Evolutionary conservation across 2,329 filamentous ascomycete species (phyloP), one percentile per base, ranked within the genome.

Genomic region (Didymella segeticola): DNA sequence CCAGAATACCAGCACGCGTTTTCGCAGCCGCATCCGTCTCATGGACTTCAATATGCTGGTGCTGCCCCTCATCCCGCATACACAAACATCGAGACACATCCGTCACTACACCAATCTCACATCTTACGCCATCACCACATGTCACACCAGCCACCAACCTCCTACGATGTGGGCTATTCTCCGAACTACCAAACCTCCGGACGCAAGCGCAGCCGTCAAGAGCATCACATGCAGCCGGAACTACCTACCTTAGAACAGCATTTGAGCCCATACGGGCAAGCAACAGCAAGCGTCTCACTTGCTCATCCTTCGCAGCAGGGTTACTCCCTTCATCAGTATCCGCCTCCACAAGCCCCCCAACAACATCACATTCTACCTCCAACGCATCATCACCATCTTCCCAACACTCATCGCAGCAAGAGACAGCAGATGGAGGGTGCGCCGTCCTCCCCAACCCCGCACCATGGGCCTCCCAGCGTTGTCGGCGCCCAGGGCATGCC

Each of bases 401-500:
- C 91, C 42, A 86, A 91, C 61, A 87, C 89, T 58, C 63, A 64
- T 53, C 85, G 88, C 15, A 82, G 83, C 46, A 89, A 90, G 75
- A 81, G 89, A 77, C 60, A 62, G 11, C 82, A 86, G 10, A 71
- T 86, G 85, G 67, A 77, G 68, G 71, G 75, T 49, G 61, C 61
- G 22, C 63, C 68, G 56, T 75, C 69, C 38, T 73, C 72, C 23
- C 74, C 71, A 39, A 63, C 58, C 43, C 72, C 69, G 41, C 70
- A 68, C 76, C 85, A 77, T 79, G 83, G 89, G 8, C 88, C 89
- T 26, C 89, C 90, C n/a, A 95, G 88, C 67, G 88, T 96, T 38
- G 91, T 96, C 45, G 91, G 91, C 34, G 88, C 92, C 70, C 87
- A 84, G 36, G 92, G 92, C 43, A 96, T 96, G 92, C 93, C 93